Base-by-base conservation (phyloP, 176 grass and related monocot genomes). In the Carex pumila region DNA sequence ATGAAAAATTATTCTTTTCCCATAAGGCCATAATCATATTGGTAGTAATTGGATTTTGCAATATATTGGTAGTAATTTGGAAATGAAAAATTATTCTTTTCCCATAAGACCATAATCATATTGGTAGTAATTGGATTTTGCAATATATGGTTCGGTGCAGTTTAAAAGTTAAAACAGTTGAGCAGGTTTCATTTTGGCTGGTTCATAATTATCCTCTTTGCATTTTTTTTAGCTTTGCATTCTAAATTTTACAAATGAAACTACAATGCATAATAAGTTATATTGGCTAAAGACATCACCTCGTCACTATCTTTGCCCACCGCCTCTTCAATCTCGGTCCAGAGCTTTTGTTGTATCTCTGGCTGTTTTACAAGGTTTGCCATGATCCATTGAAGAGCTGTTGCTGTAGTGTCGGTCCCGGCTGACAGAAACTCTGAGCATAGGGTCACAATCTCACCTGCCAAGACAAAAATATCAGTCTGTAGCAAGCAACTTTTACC, bases 371-470 rank as follows among this genome's bases (percentile, higher is more conserved):
- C 87, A 56, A 88, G 52, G 59, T 84, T 80, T 12, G 87, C 87
- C 87, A 88, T 88, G 73, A 88, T 85, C 87, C 87, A 88, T 69
- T 88, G 82, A 55, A 88, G 50, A 17, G 74, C 9, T 4, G 82
- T 80, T 5, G 83, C 50, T 30, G 74, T 88, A 17, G 87, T 85
- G 45, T 88, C 87, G 3, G 75, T 84, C 25, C 86, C 80, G 0
- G 15, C 86, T 5, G 4, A 32, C n/a, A 87, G n/a, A 54, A 87
- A 79, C 69, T 87, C 86, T 3, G 69, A 78, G 56, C 69, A 87
- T 10, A 87, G 37, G 39, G 7, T 84, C 21, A 87, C 80, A 1
- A 84, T 77, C 80, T 87, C 86, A 17, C 10, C 65, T 34, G 66
- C 60, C 5, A 21, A 58, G 29, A 55, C 29, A 55, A 54, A 57